A percentile compares a stretch with the other conserved stretches of the same genome.
Conservation (phyloP, 441 rosid species). For the Populus hybrid region DNA sequence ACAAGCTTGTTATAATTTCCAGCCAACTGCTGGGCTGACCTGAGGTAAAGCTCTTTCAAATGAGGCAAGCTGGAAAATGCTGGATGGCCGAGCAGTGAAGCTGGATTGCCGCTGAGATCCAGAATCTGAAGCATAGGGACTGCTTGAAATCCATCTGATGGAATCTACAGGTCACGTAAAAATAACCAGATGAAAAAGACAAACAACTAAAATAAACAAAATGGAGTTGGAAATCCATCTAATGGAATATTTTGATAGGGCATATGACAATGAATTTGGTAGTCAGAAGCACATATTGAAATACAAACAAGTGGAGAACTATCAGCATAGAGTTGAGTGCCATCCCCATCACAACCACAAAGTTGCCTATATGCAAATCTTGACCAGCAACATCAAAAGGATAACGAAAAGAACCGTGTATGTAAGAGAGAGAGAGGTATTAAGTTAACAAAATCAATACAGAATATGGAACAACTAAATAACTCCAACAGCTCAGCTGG, state of each 20-base stretch:
- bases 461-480: background rate
- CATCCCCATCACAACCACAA: background rate
- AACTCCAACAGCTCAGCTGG: background rate
- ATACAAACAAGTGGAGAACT: background rate
- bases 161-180: constrained; percentile 50
- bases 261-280: constrained; percentile 16
- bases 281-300: background rate
- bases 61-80: constrained; percentile 60
- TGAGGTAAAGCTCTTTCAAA: constrained; percentile 80
- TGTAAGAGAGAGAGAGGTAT: background rate
- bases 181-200: constrained; percentile 5
- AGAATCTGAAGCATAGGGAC: constrained; percentile 67
- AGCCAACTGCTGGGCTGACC: constrained; percentile 42
- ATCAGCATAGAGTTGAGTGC: background rate
- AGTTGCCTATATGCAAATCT: background rate
- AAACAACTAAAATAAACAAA: background rate
- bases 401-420: background rate
- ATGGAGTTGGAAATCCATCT: background rate
- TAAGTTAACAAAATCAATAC: background rate
- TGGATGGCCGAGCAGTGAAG: constrained; percentile 53
- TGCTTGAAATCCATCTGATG: constrained; percentile 69
- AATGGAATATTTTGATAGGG: background rate
- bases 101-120: constrained; percentile 73
- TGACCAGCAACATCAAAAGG: background rate
- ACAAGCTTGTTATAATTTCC: constrained; percentile 7